These are phyloP conservation scores for Colletotrichum abscissum DNA, from an alignment of 2,329 filamentous ascomycete species.

Conservation along the genomic window DNA sequence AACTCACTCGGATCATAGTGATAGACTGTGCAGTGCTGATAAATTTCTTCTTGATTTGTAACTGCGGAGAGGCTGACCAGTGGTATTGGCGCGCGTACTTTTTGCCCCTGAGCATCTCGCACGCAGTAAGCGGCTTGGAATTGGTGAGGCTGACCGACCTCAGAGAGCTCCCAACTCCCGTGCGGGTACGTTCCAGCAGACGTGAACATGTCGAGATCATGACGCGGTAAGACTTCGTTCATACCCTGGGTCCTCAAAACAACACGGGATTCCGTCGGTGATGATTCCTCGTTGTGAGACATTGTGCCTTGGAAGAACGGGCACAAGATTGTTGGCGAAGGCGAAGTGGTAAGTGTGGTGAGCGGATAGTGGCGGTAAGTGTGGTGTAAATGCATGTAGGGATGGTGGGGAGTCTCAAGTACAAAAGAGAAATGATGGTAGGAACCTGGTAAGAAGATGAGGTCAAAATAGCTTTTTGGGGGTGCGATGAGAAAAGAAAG, in stretches of 20 bases:
- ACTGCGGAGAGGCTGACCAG: conserved; percentile 28
- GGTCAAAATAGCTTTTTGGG: not conserved
- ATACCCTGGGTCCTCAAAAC: conserved; percentile 22
- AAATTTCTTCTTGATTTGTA: conserved; percentile 28
- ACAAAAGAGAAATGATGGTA: not conserved
- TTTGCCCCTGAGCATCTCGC: conserved; percentile 19
- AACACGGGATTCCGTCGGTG: not conserved
- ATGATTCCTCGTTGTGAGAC: conserved; percentile 9
- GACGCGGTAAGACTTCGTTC: conserved; percentile 28
- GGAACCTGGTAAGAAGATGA: not conserved
- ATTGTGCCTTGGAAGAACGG: not conserved
- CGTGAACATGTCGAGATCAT: conserved; percentile 17
- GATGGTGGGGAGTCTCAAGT: not conserved
- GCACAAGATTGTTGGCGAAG: too few species aligned
- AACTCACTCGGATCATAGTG: conserved; percentile 24
- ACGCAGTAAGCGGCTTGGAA: conserved; percentile 30
- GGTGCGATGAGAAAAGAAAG: not conserved
- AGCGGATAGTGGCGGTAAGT: not conserved
- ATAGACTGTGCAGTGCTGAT: conserved; percentile 31
- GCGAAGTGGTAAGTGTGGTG: not conserved
- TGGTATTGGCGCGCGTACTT: conserved; percentile 25
- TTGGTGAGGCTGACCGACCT: conserved; percentile 19
- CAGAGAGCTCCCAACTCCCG: conserved; percentile 26
- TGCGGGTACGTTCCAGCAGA: conserved; percentile 8
- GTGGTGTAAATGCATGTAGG: not conserved